A percentile compares a stretch with the other conserved stretches of the same genome.
phyloP scores from a whole-genome alignment of 176 grass and related monocot species.

The Poa annua region DNA sequence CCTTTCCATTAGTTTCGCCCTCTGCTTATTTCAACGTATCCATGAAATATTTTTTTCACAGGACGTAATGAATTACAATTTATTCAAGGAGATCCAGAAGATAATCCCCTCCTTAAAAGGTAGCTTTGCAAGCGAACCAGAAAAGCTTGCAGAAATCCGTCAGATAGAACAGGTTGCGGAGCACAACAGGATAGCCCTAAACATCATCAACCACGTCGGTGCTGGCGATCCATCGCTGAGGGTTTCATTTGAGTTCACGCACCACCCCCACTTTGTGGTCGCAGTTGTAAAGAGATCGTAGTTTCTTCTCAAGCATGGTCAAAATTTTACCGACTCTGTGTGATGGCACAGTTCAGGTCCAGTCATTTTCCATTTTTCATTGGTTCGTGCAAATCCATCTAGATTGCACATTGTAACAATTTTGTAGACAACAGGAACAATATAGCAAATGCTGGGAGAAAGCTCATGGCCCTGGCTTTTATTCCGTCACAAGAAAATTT shows the following conservation, averaged over 20 bases:
- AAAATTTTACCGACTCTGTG: conserved; percentile 14
- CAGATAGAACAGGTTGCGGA: conserved; percentile 93
- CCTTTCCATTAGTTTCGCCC: background rate
- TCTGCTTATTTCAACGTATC: conserved; percentile 34
- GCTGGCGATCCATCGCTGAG: conserved; percentile 60
- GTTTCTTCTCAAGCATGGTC: conserved; percentile 16
- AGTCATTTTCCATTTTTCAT: conserved; percentile 18
- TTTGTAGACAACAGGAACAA: conserved; percentile 44
- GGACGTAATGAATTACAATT: conserved; percentile 87
- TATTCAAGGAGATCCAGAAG: conserved; percentile 83
- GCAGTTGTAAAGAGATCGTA: conserved; percentile 90
- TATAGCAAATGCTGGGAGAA: conserved; percentile 9
- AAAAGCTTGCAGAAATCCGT: conserved; percentile 74
- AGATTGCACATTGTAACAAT: conserved; percentile 47
- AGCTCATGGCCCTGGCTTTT: background rate
- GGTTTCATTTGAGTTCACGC: conserved; percentile 85
- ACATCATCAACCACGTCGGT: conserved; percentile 80
- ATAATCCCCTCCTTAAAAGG: conserved; percentile 69
- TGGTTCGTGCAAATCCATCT: conserved; percentile 22
- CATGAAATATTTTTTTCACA: conserved; percentile 34
- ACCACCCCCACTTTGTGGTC: conserved; percentile 90
- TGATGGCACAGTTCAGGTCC: background rate
- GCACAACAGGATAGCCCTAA: conserved; percentile 87
- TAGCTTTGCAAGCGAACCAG: conserved; percentile 67
- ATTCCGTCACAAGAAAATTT: conserved; percentile 25